Evolutionary conservation across 768 basidiomycete species (phyloP), one percentile per base, ranked within the genome.

Genomic region (Rossbeevera mucosa): DNA sequence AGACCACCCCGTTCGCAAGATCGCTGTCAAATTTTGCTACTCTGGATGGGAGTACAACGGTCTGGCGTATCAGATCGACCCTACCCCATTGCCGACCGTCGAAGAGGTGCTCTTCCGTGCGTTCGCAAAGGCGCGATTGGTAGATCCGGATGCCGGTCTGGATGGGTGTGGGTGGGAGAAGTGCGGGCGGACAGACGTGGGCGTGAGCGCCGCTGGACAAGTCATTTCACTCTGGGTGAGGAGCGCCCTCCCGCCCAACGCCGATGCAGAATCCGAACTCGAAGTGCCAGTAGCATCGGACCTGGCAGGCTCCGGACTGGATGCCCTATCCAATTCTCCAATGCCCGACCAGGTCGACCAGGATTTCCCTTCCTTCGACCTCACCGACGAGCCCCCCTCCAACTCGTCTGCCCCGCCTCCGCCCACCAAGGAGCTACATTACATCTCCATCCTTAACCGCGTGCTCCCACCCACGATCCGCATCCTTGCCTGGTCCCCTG

Each of bases 141-240:
- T 98, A 11, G 90, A 95, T 62, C 76, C 76, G 1, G 80, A 76
- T 3, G 78, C 72, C 5, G 91, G 91, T 4, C 73, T 88, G 50
- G 87, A 94, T 14, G 94, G 90, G 0, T 94, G 92, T 63, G 89
- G 82, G 30, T 98, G 91, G 84, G 85, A 89, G 64, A 79, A 82
- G 58, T 97, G 96, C 68, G 95, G 96, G 12, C 72, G 96, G 63
- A 98, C 96, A 24, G 96, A 99, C 76, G 79, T 86, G 18, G 94
- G 95, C 0, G 96, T 99, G 53, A 95, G 93, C 65, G 91, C 88
- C 33, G 89, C 88, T 7, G 94, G 92, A 3, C 95, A 98, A 67
- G 94, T 98, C 21, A 77, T 97, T 46, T 91, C 88, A 46, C 75
- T 99, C 7, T 94, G 91, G 87, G 84, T 96, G 12, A 75, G 94